Evolutionary conservation across 306 rosid species (phyloP), one percentile per base, ranked within the genome.

Genomic region (Ceratonia siliqua): DNA sequence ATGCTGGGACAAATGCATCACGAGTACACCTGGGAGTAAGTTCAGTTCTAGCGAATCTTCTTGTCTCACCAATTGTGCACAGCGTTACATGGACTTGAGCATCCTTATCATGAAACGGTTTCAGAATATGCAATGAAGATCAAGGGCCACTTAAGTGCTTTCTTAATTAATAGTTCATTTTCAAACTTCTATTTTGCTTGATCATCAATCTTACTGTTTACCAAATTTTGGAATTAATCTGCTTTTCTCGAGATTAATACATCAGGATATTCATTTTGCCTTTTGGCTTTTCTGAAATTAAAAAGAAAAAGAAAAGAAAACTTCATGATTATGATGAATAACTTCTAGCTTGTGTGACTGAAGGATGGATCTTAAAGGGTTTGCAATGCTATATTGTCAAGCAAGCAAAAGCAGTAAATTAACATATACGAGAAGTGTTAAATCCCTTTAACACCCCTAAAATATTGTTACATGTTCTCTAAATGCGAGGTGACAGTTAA

Each of bases 1-100:
- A 5, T 93, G 98, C 71, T 93, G 97, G 98, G 93, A 89, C 84
- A 93, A 93, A 82, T 93, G 98, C 86, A 80, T 93, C 83, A 87
- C 93, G 1, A 77, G 93, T 49, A 52, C 90, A 0, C 98, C 96
- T 1, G 98, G 97, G 73, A 91, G 83, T 87, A 93, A 91, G 80
- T 91, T 93, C 85, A 93, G 98, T 75, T 87, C 92, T 57, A 73
- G 97, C 45, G 98, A 93, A 81, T 67, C 84, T 38, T 53, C 55
- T 71, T 93, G 97, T 76, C 89, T 93, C 14, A 63, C 93, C 2
- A 85, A 93, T 82, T 93, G 98, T 57, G 98, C 97, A 9, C 93
- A 84, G 14, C 98, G 97, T 43, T 89, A 86, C 68, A 73, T 89
- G 89, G 97, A 93, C 53, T 80, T 86, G 91, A 85, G 85, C 72